Evolutionary conservation across 768 basidiomycete genomes (phyloP), one percentile per base, ranked within the genome.

Genomic region (Cystofilobasidium bisporidii): DNA sequence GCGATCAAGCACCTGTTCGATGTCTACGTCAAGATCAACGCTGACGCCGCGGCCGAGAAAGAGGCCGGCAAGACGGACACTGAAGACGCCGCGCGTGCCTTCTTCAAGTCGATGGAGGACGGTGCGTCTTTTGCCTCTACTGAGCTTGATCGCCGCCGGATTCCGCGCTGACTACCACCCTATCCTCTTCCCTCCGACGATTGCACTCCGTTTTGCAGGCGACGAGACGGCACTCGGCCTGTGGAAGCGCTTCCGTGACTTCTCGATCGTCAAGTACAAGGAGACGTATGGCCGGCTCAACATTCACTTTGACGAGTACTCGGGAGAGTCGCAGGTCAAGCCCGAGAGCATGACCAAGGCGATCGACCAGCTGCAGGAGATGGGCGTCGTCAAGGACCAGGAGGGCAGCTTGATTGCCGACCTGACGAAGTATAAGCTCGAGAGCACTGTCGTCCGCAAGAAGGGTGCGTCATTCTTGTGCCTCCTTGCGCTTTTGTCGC

Each of bases 91-190:
- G 91, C 91, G 0, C 88, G 88, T 0, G 80, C 82, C 58, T 91
- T 89, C 83, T 99, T 99, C 82, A 91, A 86, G 77, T 86, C 86
- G 15, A 94, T 96, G 90, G 91, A 93, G 75, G 88, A 91, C 71
- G 90, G n/a, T n/a, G n/a, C n/a, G n/a, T n/a, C n/a, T n/a, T n/a
- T n/a, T n/a, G n/a, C n/a, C n/a, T n/a, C n/a, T n/a, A n/a, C n/a
- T n/a, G n/a, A n/a, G n/a, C n/a, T n/a, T n/a, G n/a, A n/a, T n/a
- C n/a, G n/a, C n/a, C n/a, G n/a, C n/a, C n/a, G n/a, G n/a, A n/a
- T n/a, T n/a, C n/a, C n/a, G n/a, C n/a, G n/a, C n/a, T n/a, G n/a
- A n/a, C n/a, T n/a, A n/a, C n/a, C n/a, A n/a, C n/a, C n/a, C n/a
- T n/a, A n/a, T n/a, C n/a, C n/a, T n/a, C n/a, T n/a, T n/a, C n/a